These are phyloP conservation scores for Beverwykella pulmonaria DNA, from an alignment of 495 filamentous ascomycete genomes.

Conservation along the genomic window DNA sequence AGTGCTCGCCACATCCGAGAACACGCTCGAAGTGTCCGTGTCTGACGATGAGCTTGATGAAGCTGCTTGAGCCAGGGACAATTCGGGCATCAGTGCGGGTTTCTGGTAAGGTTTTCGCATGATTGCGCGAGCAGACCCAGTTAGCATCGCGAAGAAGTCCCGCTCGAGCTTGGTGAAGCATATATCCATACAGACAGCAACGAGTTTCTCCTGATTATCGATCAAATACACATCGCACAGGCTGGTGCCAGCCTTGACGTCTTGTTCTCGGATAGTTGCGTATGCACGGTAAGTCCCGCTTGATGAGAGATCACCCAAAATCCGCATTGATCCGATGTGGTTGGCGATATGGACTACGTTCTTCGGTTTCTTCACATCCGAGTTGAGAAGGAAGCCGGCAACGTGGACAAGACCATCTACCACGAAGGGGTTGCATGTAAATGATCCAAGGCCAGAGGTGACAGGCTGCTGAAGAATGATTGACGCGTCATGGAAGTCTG, in stretches of 20 bases:
- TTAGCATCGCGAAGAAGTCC: conserved; percentile 28
- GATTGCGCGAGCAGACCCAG: conserved; percentile 21
- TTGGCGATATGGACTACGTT: conserved; percentile 29
- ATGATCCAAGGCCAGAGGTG: conserved; percentile 16
- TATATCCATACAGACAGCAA: conserved; percentile 26
- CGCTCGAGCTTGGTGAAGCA: conserved; percentile 32
- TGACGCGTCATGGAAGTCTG: conserved; percentile 29
- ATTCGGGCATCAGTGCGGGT: neutral
- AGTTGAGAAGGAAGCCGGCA: conserved; percentile 38
- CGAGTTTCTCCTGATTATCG: conserved; percentile 22
- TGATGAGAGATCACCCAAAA: conserved; percentile 19
- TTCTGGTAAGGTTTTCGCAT: conserved; percentile 1
- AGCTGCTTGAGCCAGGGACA: conserved; percentile 5
- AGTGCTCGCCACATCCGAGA: conserved; percentile 11
- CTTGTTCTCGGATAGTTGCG: conserved; percentile 24
- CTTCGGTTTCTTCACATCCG: conserved; percentile 25
- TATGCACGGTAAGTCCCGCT: conserved; percentile 14
- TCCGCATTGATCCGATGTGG: conserved; percentile 16
- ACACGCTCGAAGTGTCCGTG: neutral
- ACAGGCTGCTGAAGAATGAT: conserved; percentile 18
- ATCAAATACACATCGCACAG: conserved; percentile 28
- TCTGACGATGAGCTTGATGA: conserved; percentile 17
- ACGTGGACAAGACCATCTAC: conserved; percentile 35
- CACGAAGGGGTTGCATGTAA: conserved; percentile 33
- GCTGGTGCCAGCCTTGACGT: conserved; percentile 7